Conservation (phyloP, 176 grass and related monocot species). For the Saccharum spontaneum region DNA sequence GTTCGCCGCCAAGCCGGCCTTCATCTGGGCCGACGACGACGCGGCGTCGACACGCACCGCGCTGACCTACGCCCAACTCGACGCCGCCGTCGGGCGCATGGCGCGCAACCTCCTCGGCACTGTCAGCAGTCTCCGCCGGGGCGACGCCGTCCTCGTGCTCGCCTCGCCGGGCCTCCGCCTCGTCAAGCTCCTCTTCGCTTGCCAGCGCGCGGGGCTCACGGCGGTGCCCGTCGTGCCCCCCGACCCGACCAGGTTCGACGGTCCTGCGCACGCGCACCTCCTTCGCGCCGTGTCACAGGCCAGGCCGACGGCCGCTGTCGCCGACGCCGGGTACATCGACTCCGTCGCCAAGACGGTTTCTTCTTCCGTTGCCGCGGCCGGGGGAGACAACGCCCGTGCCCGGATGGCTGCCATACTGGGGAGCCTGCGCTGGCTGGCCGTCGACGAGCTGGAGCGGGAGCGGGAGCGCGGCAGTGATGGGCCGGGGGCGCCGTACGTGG, state of each 20-base stretch:
- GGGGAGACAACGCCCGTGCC: not conserved
- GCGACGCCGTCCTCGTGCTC: constrained; percentile 55
- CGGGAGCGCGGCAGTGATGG: not conserved
- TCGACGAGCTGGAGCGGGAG: constrained; percentile 32
- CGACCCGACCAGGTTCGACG: not conserved
- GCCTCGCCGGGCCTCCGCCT: constrained; percentile 50
- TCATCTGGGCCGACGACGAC: constrained; percentile 48
- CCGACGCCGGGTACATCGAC: constrained; percentile 20
- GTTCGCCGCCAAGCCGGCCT: constrained; percentile 46
- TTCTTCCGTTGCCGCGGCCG: not conserved
- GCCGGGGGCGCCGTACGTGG: not conserved
- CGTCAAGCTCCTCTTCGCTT: constrained; percentile 60
- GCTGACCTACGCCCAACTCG: constrained; percentile 51
- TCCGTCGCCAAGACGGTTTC: not conserved
- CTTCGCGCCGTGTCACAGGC: constrained; percentile 49
- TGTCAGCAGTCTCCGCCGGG: constrained; percentile 23
- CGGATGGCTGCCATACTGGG: constrained; percentile 6
- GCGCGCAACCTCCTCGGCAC: constrained; percentile 43
- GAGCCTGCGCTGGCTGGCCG: constrained; percentile 40
- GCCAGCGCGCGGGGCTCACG: constrained; percentile 56
- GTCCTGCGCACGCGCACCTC: constrained; percentile 38
- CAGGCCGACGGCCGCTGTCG: constrained; percentile 38
- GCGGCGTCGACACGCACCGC: not conserved
- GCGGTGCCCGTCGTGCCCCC: constrained; percentile 53
- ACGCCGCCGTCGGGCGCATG: constrained; percentile 40